phyloP scores from a whole-genome alignment of 768 basidiomycete genomes.

The Scleroderma bovista region DNA sequence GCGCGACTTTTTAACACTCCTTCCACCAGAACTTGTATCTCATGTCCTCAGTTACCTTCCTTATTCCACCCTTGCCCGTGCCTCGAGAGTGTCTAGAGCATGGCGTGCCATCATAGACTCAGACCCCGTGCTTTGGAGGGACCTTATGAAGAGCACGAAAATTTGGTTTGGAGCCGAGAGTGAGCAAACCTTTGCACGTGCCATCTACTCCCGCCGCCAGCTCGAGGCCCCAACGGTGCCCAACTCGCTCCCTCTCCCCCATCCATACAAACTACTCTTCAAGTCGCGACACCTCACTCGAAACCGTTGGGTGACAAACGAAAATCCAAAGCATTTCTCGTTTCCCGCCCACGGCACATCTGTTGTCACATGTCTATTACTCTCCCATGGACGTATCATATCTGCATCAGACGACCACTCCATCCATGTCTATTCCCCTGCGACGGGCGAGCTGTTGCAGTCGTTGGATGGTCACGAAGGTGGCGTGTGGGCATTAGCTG shows the following conservation, averaged over 20 bases:
- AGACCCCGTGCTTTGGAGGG: conserved; percentile 86
- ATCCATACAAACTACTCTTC: conserved; percentile 91
- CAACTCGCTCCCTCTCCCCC: conserved; percentile 60
- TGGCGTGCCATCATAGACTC: conserved; percentile 93
- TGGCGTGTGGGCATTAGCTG: conserved; percentile 95
- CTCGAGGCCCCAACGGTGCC: conserved; percentile 34
- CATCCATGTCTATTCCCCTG: conserved; percentile 91
- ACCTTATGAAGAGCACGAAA: conserved; percentile 74
- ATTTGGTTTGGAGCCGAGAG: conserved; percentile 88
- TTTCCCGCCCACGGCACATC: conserved; percentile 86
- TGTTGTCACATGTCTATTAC: conserved; percentile 93
- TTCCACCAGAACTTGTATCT: conserved; percentile 90
- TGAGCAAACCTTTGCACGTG: conserved; percentile 73
- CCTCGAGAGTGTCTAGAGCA: conserved; percentile 80
- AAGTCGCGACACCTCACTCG: conserved; percentile 82
- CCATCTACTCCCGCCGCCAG: conserved; percentile 59
- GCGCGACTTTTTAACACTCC: conserved; percentile 87
- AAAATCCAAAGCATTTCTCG: conserved; percentile 67
- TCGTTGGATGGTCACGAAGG: conserved; percentile 89
- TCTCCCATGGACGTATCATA: conserved; percentile 92
- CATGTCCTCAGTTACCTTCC: conserved; percentile 84
- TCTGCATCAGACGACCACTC: conserved; percentile 97
- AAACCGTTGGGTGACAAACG: conserved; percentile 72
- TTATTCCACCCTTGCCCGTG: conserved; percentile 75
- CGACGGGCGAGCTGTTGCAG: conserved; percentile 67